phyloP scores from a whole-genome alignment of 352 stramenopile genomes.

The Pythium chondricola region DNA sequence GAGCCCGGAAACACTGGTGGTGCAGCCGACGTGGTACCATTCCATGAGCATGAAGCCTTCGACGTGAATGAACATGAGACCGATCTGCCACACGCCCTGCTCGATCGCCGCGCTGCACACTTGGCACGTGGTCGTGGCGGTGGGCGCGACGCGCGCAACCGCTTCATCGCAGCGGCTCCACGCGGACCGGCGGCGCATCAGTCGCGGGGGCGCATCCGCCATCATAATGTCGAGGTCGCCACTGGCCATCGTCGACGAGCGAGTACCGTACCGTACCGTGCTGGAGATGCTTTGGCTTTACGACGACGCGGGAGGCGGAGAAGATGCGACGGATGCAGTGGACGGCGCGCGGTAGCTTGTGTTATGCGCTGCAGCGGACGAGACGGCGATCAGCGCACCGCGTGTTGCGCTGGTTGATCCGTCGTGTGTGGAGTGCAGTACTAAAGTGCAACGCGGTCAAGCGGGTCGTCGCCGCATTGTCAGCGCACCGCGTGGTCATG shows the following conservation, averaged over 20 bases:
- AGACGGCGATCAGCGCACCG: too few relatives aligned
- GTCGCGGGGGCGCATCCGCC: constrained; percentile 33
- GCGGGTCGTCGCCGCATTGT: too few relatives aligned
- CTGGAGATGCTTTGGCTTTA: too few relatives aligned
- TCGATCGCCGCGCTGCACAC: constrained; percentile 55
- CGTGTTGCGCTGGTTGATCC: too few relatives aligned
- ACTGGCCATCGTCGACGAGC: constrained; percentile 5
- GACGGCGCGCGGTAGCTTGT: too few relatives aligned
- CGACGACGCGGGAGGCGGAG: too few relatives aligned
- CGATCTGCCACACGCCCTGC: constrained; percentile 64
- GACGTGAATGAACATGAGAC: constrained; percentile 82
- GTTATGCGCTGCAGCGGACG: too few relatives aligned
- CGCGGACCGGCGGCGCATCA: constrained; percentile 44
- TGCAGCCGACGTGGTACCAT: constrained; percentile 74
- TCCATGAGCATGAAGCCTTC: constrained; percentile 87
- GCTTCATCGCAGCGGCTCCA: constrained; percentile 80
- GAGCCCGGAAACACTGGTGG: constrained; percentile 38
- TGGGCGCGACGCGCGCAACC: constrained; percentile 65
- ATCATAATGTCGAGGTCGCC: constrained; percentile 22
- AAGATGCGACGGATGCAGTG: too few relatives aligned
- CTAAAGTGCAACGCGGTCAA: too few relatives aligned
- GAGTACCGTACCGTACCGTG: neutral
- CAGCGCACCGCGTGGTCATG: too few relatives aligned
- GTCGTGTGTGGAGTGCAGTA: too few relatives aligned
- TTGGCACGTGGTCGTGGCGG: constrained; percentile 72